Percentiles rank a stretch among this genome's conserved stretches.
Conservation (phyloP, 352 stramenopile genomes). For the Pythium monospermum region DNA sequence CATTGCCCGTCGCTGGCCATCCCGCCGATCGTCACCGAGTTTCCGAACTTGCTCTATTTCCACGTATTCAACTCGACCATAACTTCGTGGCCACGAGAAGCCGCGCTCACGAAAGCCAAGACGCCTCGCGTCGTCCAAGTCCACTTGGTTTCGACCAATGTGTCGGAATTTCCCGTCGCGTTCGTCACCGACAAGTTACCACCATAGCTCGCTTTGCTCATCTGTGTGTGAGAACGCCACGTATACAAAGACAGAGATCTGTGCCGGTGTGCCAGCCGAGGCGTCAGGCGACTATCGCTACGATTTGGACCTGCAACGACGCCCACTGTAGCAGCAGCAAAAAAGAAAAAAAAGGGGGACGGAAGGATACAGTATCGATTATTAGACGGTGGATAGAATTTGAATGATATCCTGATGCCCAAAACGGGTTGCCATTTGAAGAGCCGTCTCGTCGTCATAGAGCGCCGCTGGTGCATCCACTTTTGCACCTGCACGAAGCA, state of each 20-base stretch:
- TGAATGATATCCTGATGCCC: conserved; percentile 36
- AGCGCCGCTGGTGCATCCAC: conserved; percentile 32
- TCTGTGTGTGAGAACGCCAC: no score
- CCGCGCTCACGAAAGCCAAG: not conserved
- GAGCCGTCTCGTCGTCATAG: conserved; percentile 56
- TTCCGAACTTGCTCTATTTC: not conserved
- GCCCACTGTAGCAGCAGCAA: no score
- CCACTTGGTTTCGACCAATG: not conserved
- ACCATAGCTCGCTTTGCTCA: not conserved
- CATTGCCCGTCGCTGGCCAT: conserved; percentile 14
- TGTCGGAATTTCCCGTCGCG: not conserved
- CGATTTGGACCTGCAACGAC: no score
- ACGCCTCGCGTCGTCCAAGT: not conserved
- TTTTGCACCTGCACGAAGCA: conserved; percentile 40
- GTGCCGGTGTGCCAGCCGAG: no score
- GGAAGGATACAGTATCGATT: no score
- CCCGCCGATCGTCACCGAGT: conserved; percentile 7
- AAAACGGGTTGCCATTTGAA: conserved; percentile 58
- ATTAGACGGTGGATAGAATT: no score
- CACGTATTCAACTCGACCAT: conserved; percentile 11
- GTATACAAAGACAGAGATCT: no score
- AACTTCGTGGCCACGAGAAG: not conserved
- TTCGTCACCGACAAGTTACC: not conserved
- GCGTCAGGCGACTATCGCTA: no score
- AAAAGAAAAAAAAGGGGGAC: no score